phyloP scores from a whole-genome alignment of 768 basidiomycete genomes.

The Baorangia bicolor region DNA sequence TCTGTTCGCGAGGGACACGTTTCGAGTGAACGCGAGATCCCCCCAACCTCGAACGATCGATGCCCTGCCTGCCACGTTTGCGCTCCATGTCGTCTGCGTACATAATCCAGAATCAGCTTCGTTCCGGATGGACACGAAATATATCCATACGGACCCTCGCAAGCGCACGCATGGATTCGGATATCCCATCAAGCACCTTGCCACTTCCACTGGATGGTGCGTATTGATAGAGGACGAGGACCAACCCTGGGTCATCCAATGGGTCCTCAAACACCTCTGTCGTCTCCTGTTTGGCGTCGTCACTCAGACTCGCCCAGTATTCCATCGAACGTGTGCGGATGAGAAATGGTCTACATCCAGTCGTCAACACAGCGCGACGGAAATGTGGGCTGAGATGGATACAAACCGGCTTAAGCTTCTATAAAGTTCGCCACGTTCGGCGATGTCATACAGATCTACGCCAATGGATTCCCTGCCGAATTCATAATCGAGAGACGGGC shows the following conservation, averaged over 20 bases:
- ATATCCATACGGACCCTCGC: conserved; percentile 2
- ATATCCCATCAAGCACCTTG: not conserved
- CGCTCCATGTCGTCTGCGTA: not conserved
- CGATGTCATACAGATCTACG: conserved; percentile 6
- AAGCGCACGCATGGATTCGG: not conserved
- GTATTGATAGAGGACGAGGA: not conserved
- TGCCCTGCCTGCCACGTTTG: not conserved
- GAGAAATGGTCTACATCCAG: not conserved
- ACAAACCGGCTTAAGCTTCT: conserved; percentile 9
- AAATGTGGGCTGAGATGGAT: not conserved
- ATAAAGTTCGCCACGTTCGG: not conserved
- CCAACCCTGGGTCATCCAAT: not conserved
- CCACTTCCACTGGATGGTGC: not conserved
- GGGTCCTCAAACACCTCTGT: not conserved
- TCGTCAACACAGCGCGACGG: not conserved
- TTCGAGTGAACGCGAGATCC: not conserved
- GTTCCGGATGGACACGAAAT: not conserved
- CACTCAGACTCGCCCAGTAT: not conserved
- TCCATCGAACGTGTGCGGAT: not conserved
- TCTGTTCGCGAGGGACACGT: not conserved
- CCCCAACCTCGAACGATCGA: conserved; percentile 5
- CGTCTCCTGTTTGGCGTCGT: not conserved
- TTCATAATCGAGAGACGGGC: conserved; percentile 5
- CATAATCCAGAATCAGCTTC: not conserved
- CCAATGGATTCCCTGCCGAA: not conserved